phyloP scores from a whole-genome alignment of 352 stramenopile species.

The Phytophthora lateralis region DNA sequence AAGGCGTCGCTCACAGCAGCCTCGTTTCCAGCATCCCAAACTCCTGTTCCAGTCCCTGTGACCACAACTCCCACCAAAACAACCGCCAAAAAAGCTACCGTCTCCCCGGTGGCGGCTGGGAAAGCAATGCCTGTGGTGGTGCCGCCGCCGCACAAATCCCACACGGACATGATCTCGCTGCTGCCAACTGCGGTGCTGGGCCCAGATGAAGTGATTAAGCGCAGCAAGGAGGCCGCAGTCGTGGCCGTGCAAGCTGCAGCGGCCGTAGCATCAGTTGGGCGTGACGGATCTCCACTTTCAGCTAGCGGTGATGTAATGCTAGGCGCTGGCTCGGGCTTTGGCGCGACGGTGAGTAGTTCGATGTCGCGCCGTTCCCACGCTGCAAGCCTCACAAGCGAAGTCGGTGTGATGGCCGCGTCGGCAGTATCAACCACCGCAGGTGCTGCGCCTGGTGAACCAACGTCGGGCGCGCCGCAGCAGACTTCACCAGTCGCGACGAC shows the following conservation, averaged over 20 bases:
- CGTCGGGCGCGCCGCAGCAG: slow-evolving; percentile 9
- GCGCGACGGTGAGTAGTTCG: slow-evolving; percentile 35
- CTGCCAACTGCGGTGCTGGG: slow-evolving; percentile 54
- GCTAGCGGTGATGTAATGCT: slow-evolving; percentile 57
- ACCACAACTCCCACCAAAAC: slow-evolving; percentile 26
- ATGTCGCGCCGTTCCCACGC: slow-evolving; percentile 50
- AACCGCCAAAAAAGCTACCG: slow-evolving; percentile 26
- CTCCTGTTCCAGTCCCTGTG: slow-evolving; percentile 4
- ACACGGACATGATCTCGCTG: slow-evolving; percentile 74
- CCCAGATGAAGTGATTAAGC: slow-evolving; percentile 88
- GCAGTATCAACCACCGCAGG: slow-evolving; percentile 18
- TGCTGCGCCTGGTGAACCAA: slow-evolving; percentile 9
- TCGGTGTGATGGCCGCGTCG: slow-evolving; percentile 20
- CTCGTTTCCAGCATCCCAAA: slow-evolving; percentile 24
- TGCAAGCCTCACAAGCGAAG: slow-evolving; percentile 39
- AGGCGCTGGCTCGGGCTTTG: slow-evolving; percentile 51
- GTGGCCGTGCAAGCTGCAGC: slow-evolving; percentile 75
- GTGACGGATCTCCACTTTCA: slow-evolving; percentile 53
- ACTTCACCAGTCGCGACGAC: slow-evolving; percentile 18
- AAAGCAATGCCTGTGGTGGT: slow-evolving; percentile 43
- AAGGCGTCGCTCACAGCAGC: slow-evolving; percentile 40
- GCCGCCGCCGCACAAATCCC: slow-evolving; percentile 76
- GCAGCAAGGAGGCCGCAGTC: slow-evolving; percentile 80
- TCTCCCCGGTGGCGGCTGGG: slow-evolving; percentile 10
- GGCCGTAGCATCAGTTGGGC: slow-evolving; percentile 60